phyloP scores from a whole-genome alignment of 805 yeast species.

The Candida chauliodis region DNA sequence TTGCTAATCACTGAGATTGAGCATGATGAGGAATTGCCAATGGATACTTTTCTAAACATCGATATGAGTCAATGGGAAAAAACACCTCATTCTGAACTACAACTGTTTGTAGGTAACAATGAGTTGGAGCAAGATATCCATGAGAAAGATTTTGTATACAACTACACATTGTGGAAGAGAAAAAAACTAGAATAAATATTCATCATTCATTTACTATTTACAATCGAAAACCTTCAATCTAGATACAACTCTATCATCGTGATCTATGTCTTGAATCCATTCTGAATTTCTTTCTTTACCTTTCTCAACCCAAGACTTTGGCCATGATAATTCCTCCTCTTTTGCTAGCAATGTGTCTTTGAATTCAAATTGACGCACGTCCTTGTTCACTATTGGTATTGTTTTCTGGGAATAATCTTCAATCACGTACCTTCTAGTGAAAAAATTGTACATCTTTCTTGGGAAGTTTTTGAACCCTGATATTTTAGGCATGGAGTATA shows the following conservation, averaged over 20 bases:
- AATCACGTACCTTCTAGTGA: conserved; percentile 68
- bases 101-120: conserved; percentile 23
- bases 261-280: conserved; percentile 75
- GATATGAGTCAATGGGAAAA: conserved; percentile 32
- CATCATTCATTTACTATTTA: conserved; percentile 5
- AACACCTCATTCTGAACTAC: conserved; percentile 31
- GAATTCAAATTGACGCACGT: conserved; percentile 50
- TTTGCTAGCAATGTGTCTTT: conserved; percentile 41
- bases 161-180: conserved; percentile 58
- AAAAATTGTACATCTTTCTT: conserved; percentile 70
- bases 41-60: conserved; percentile 69
- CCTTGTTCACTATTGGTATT: conserved; percentile 48
- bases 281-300: conserved; percentile 77
- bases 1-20: conserved; percentile 69
- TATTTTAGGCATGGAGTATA: conserved; percentile 71
- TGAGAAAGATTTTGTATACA: conserved; percentile 45
- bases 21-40: conserved; percentile 34
- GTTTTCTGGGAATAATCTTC: conserved; percentile 58
- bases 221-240: conserved; percentile 47
- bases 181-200: conserved; percentile 8
- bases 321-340: conserved; percentile 86
- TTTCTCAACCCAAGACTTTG: conserved; percentile 71
- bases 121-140: conserved; percentile 29
- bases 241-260: conserved; percentile 63
- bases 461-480: conserved; percentile 80